These are phyloP conservation scores for Picocystis sp. DNA, from an alignment of 163 green algal species.

Conservation along the genomic window DNA sequence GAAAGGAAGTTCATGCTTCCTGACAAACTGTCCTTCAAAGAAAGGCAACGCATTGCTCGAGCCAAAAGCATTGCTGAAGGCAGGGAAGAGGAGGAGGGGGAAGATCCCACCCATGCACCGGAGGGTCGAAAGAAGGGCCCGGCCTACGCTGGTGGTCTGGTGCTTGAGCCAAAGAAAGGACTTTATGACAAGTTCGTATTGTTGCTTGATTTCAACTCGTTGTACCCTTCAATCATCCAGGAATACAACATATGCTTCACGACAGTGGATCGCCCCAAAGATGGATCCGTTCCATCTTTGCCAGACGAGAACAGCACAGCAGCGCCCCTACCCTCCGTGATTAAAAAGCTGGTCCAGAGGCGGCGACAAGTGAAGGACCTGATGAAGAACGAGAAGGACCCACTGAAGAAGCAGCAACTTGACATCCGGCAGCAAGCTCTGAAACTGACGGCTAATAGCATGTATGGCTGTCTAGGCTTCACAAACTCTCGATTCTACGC, in stretches of 20 bases:
- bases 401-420: slow-evolving; percentile 55
- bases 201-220: slow-evolving; percentile 96
- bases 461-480: slow-evolving; percentile 96
- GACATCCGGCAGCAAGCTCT: slow-evolving; percentile 86
- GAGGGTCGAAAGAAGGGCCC: slow-evolving; percentile 15
- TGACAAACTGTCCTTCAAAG: slow-evolving; percentile 38
- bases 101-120: neutral
- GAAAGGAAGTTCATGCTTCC: slow-evolving; percentile 87
- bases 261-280: slow-evolving; percentile 49
- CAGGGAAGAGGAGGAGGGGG: slow-evolving; percentile 13
- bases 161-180: slow-evolving; percentile 94
- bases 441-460: slow-evolving; percentile 95
- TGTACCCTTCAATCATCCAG: slow-evolving; percentile 99
- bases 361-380: slow-evolving; percentile 59
- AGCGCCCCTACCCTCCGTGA: slow-evolving; percentile 12
- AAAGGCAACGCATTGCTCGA: neutral
- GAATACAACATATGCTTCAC: slow-evolving; percentile 99
- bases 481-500: slow-evolving; percentile 78
- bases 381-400: slow-evolving; percentile 45
- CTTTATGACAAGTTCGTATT: slow-evolving; percentile 95
- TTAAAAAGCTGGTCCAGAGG: slow-evolving; percentile 54
- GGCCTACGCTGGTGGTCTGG: slow-evolving; percentile 74
- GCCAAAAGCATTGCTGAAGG: slow-evolving; percentile 13
- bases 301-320: too few relatives aligned
- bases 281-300: neutral